Evolutionary conservation across 2,329 filamentous ascomycete species (phyloP), one percentile per base, ranked within the genome.

Genomic region (Aspergillus tanneri): DNA sequence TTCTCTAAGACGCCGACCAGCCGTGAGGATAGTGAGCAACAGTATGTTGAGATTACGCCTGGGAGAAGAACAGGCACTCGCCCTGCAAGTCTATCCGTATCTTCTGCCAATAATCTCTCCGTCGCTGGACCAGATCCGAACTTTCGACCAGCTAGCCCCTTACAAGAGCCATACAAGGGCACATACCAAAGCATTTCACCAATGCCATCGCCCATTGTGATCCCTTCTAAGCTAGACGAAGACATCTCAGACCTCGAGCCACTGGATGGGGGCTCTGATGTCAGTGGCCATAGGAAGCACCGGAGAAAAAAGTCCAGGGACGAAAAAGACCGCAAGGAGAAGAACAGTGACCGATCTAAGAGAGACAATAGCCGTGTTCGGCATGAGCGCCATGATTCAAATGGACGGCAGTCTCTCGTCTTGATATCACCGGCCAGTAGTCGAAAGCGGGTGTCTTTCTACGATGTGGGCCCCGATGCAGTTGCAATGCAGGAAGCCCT

Each of bases 171-270:
- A 1, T 97, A 97, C 70, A 87, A 86, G 53, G 92, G 92, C 30
- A 96, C 91, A 0, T 97, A 95, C 61, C 92, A 97, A 69, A 89
- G 88, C 49, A 88, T 95, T 60, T 96, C 91, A 0, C 91, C 92
- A 0, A 96, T 96, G 89, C 91, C 91, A 0, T 90, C 90, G 0
- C 89, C 91, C 0, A 74, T 82, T 49, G 74, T 82, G 59, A 74
- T 91, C 19, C 76, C 68, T 19, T 85, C 60, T 63, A 83, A 75
- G 39, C 69, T 76, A 23, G 74, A 79, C 27, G 76, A 83, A 8
- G 80, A 82, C 18, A 65, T 79, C 21, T 76, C 75, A 21, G 73
- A 80, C 49, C 52, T 81, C 8, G 77, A 80, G 46, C 67, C 68
- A 8, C 60, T 76, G 11, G 68, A 68, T 36, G 63, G 58, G 6